Base-by-base conservation (phyloP, 345 rosid species). In the Passiflora organensis region DNA sequence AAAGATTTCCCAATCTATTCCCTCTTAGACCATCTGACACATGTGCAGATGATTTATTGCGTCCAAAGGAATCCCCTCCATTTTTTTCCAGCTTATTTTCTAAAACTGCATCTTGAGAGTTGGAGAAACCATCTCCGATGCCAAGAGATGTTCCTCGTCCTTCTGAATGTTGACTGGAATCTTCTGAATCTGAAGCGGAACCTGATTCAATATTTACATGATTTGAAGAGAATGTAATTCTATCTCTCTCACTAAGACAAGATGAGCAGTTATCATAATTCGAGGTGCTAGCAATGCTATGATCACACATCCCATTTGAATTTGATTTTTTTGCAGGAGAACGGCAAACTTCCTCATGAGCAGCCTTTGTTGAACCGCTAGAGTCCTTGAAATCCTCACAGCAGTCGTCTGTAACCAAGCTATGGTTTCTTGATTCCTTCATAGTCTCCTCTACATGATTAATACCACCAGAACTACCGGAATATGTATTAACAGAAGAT, bases 211-310 rank as follows among this genome's bases (percentile, higher is more conserved):
- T 62, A 62, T 77, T 82, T 58, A 81, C 84, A 41, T 76, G 78
- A 63, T 77, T 80, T 57, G 87, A 82, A 48, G 90, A 84, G 60
- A 79, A 76, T 22, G 84, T 68, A 56, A 74, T 84, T 75, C 87
- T 81, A 38, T 91, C 97, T 58, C 83, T 91, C 59, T 91, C 97
- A 21, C 97, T 83, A 48, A 74, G 81, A 71, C 94, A 93, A 16
- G 94, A 86, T 32, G 94, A 89, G 79, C 95, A 82, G 72, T 84
- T 84, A 61, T 84, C 95, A 43, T 94, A 89, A 72, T 62, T 89
- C 39, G 95, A 82, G 64, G 77, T 68, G 65, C 83, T 76, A 56
- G 80, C 74, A 49, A 59, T 66, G 59, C 61, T 45, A 41, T 73
- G 72, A 72, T 84, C 80, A 53, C 74, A 72, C 20, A 56, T 66